phyloP scores from a whole-genome alignment of 1,284 basidiomycete genomes.

The Boletus semigastroideus region DNA sequence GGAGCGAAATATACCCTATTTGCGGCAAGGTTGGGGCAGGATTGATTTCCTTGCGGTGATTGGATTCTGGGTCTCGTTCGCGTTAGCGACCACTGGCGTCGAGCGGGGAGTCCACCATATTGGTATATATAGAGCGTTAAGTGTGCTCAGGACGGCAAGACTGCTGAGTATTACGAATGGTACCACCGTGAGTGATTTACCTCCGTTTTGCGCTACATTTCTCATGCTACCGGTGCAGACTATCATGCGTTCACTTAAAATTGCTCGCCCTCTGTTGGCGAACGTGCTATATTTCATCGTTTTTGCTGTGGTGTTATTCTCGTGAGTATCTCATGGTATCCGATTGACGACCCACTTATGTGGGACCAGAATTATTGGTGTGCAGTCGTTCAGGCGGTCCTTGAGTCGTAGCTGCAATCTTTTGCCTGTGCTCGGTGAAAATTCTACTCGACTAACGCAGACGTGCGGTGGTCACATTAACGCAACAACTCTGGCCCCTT shows the following conservation, averaged over 20 bases:
- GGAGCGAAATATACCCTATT: conserved; percentile 73
- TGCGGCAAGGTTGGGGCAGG: conserved; percentile 93
- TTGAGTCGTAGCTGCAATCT: conserved; percentile 67
- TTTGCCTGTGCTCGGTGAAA: conserved; percentile 49
- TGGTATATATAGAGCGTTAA: conserved; percentile 87
- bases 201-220: background rate
- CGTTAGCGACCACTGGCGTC: conserved; percentile 60
- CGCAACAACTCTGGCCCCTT: conserved; percentile 44
- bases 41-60: conserved; percentile 87
- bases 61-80: conserved; percentile 82
- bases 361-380: conserved; percentile 75
- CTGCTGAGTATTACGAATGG: conserved; percentile 89
- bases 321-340: conserved; percentile 46
- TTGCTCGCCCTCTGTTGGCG: conserved; percentile 83
- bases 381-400: conserved; percentile 88
- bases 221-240: conserved; percentile 50
- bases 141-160: conserved; percentile 82
- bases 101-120: conserved; percentile 75
- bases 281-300: conserved; percentile 90
- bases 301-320: conserved; percentile 89
- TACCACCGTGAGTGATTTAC: conserved; percentile 66
- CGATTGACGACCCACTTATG: conserved; percentile 1
- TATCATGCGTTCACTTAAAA: conserved; percentile 92
- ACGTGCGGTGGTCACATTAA: conserved; percentile 82
- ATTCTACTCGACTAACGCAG: conserved; percentile 49